Evolutionary conservation across 2,329 filamentous ascomycete species (phyloP).

Genomic region (Teratosphaeria gauchensis): DNA sequence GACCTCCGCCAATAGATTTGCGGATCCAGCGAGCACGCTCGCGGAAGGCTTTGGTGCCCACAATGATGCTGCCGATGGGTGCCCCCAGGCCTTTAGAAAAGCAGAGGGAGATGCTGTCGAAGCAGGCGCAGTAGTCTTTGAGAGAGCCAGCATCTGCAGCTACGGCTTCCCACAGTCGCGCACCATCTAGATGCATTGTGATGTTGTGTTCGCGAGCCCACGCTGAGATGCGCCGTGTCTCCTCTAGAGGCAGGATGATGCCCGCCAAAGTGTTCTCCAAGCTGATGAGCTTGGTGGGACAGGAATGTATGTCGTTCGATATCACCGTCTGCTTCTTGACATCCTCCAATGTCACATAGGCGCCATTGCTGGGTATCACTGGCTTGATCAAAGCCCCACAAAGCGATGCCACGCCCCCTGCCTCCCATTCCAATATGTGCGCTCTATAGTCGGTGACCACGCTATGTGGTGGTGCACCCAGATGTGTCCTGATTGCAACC

Average conservation of each 20-base stretch:
- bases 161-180: slow-evolving; percentile 72
- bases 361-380: slow-evolving; percentile 59
- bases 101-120: slow-evolving; percentile 68
- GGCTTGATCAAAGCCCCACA: slow-evolving; percentile 61
- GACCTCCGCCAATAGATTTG: slow-evolving; percentile 71
- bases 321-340: slow-evolving; percentile 56
- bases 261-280: slow-evolving; percentile 81
- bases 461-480: slow-evolving; percentile 68
- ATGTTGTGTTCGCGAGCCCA: slow-evolving; percentile 57
- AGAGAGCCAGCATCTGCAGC: slow-evolving; percentile 58
- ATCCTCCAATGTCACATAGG: slow-evolving; percentile 68
- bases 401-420: slow-evolving; percentile 58
- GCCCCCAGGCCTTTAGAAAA: slow-evolving; percentile 78
- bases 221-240: slow-evolving; percentile 57
- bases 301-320: slow-evolving; percentile 62
- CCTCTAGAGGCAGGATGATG: slow-evolving; percentile 64
- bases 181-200: slow-evolving; percentile 68
- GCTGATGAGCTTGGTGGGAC: slow-evolving; percentile 70
- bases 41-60: slow-evolving; percentile 49
- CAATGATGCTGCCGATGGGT: slow-evolving; percentile 66
- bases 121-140: slow-evolving; percentile 55
- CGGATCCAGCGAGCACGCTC: slow-evolving; percentile 64
- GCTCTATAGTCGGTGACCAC: slow-evolving; percentile 70
- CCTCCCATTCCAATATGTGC: slow-evolving; percentile 66
- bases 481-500: slow-evolving; percentile 65